phyloP scores from a whole-genome alignment of 352 stramenopile species.

The Pythium folliculosum region DNA sequence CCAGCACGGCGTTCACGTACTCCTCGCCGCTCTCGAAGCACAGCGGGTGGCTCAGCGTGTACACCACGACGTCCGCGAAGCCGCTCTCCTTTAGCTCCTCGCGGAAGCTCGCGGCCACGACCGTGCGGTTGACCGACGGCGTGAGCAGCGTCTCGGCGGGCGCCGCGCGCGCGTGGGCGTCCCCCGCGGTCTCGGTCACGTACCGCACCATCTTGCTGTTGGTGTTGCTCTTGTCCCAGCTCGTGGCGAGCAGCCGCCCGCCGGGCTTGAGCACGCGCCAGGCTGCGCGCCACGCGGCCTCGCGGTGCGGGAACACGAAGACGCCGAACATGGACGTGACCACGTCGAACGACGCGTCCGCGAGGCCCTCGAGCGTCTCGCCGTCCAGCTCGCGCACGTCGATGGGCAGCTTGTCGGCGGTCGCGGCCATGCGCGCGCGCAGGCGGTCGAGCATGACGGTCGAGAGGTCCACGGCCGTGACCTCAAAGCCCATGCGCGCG shows the following conservation, averaged over 20 bases:
- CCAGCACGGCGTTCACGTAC: slow-evolving; percentile 9
- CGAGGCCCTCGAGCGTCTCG: slow-evolving; percentile 20
- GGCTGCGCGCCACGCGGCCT: slow-evolving; percentile 15
- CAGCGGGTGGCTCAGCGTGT: slow-evolving; percentile 17
- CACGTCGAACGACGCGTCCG: slow-evolving; percentile 24
- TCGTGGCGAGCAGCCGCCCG: slow-evolving; percentile 16
- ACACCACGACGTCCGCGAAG: slow-evolving; percentile 15
- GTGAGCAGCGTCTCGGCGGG: slow-evolving; percentile 7
- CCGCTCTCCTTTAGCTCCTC: slow-evolving; percentile 22
- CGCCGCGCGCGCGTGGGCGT: not conserved
- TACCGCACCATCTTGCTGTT: slow-evolving; percentile 18
- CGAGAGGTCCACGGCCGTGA: slow-evolving; percentile 25
- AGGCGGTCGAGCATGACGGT: slow-evolving; percentile 16
- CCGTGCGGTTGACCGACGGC: slow-evolving; percentile 11
- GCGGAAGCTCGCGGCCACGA: slow-evolving; percentile 11
- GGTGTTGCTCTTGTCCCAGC: slow-evolving; percentile 22
- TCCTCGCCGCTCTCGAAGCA: slow-evolving; percentile 19
- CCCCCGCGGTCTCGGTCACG: not conserved
- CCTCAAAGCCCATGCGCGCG: slow-evolving; percentile 19
- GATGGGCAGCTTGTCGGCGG: slow-evolving; percentile 3
- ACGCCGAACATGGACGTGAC: slow-evolving; percentile 28
- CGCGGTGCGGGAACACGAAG: slow-evolving; percentile 24
- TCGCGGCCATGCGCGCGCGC: not conserved
- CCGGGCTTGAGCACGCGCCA: slow-evolving; percentile 23
- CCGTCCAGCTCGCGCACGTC: slow-evolving; percentile 13